Percentiles rank a stretch among this genome's conserved stretches.
Conservation (phyloP, 1,284 basidiomycete species). For the Athelia sp. region DNA sequence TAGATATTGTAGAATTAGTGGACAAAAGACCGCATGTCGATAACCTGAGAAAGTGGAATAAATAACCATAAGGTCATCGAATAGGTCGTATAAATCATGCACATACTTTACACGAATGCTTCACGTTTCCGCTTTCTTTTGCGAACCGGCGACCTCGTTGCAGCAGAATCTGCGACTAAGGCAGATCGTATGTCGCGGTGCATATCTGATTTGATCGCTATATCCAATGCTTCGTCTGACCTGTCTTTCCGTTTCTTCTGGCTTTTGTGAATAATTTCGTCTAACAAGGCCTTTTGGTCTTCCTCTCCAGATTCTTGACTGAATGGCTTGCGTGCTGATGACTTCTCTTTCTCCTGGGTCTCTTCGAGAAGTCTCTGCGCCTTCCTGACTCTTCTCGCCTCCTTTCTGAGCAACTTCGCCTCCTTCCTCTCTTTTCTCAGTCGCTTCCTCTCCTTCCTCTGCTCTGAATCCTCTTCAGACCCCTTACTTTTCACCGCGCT, state of each 20-base stretch:
- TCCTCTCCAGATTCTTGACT: too few relatives aligned
- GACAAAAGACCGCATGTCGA: constrained; percentile 1
- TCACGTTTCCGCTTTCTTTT: constrained; percentile 18
- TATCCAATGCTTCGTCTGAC: constrained; percentile 8
- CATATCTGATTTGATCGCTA: background rate
- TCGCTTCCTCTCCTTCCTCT: constrained; percentile 19
- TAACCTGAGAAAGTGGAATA: too few relatives aligned
- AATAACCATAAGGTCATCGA: background rate
- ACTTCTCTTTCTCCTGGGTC: constrained; percentile 9
- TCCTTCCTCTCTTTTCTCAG: constrained; percentile 18
- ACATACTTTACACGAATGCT: background rate
- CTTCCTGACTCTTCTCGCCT: constrained; percentile 13
- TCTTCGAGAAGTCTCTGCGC: background rate
- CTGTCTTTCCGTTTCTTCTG: constrained; percentile 3
- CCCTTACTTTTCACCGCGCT: background rate
- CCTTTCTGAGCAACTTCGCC: background rate
- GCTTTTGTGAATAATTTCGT: background rate
- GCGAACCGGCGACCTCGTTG: constrained; percentile 8
- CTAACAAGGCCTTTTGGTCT: background rate
- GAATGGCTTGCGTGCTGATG: too few relatives aligned
- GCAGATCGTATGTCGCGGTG: background rate
- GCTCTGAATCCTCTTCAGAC: constrained; percentile 9
- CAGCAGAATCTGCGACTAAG: background rate
- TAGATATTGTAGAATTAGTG: constrained; percentile 1
- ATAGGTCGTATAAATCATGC: background rate